phyloP scores from a whole-genome alignment of 495 filamentous ascomycete genomes.

The Rhizodiscina lignyota region DNA sequence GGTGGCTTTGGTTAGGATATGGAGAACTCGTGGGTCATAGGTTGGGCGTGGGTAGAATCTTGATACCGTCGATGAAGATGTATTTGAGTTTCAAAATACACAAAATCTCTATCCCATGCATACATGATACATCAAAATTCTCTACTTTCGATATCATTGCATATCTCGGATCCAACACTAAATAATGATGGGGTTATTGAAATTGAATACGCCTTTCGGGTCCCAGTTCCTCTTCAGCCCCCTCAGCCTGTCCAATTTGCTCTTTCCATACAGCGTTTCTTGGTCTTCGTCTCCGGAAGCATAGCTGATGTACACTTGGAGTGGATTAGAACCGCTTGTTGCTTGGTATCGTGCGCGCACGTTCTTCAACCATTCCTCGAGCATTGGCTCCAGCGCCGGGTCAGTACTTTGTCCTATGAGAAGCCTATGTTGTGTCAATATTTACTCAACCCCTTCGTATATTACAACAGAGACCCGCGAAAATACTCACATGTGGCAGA shows the following conservation, averaged over 20 bases:
- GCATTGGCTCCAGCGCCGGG: background rate
- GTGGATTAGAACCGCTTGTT: background rate
- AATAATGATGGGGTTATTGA: background rate
- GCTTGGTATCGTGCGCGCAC: background rate
- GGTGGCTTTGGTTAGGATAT: too few species aligned
- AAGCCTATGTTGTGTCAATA: background rate
- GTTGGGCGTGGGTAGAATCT: too few species aligned
- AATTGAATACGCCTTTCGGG: conserved; percentile 32
- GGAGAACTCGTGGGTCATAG: too few species aligned
- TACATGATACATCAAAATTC: too few species aligned
- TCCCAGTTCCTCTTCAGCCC: conserved; percentile 36
- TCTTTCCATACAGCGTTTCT: background rate
- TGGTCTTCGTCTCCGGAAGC: background rate
- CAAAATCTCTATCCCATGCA: too few species aligned
- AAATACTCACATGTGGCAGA: conserved; percentile 6
- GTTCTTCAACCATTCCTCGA: background rate
- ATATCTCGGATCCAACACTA: too few species aligned
- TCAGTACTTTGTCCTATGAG: background rate
- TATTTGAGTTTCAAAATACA: too few species aligned
- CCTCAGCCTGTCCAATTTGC: conserved; percentile 27
- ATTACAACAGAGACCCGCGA: too few species aligned
- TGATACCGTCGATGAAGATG: too few species aligned
- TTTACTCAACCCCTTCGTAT: background rate
- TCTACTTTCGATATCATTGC: too few species aligned
- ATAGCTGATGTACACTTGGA: background rate